These are phyloP conservation scores for Brachypodium distachyon DNA, from an alignment of 202 grass and related monocot genomes.

Conservation along the genomic window DNA sequence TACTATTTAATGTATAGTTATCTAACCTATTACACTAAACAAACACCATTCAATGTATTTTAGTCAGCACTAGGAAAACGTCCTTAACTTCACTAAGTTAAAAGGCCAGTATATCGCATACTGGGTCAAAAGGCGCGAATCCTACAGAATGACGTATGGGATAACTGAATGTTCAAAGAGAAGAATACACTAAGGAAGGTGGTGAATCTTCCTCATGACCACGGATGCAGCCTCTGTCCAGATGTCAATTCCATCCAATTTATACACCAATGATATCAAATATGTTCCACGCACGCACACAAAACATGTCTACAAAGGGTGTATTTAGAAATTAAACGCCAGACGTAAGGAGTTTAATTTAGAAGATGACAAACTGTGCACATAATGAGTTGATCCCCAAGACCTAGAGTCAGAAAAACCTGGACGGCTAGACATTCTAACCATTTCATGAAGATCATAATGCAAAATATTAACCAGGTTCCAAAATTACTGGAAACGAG, in stretches of 20 bases:
- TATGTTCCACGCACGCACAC: not conserved
- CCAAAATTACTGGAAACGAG: not conserved
- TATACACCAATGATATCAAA: not conserved
- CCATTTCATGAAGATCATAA: not conserved
- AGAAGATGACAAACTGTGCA: no score
- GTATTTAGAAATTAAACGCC: not conserved
- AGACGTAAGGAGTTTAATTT: no score
- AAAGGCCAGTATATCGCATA: not conserved
- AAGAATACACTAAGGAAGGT: not conserved
- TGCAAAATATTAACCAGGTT: not conserved
- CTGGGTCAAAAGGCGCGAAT: not conserved
- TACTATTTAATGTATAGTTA: not conserved
- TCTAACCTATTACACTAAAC: not conserved
- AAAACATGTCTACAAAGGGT: not conserved
- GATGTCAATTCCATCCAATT: not conserved
- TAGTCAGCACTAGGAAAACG: constrained; percentile 6
- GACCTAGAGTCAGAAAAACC: not conserved
- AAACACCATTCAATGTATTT: constrained; percentile 5
- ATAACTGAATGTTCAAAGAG: constrained; percentile 1
- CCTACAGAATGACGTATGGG: not conserved
- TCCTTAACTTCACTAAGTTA: not conserved
- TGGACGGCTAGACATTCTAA: not conserved
- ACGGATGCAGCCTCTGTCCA: not conserved
- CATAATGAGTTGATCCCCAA: not conserved
- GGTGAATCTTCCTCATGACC: not conserved